Evolutionary conservation across 352 stramenopile species (phyloP), one percentile per base, ranked within the genome.

Genomic region (Hyaloperonospora brassicae): DNA sequence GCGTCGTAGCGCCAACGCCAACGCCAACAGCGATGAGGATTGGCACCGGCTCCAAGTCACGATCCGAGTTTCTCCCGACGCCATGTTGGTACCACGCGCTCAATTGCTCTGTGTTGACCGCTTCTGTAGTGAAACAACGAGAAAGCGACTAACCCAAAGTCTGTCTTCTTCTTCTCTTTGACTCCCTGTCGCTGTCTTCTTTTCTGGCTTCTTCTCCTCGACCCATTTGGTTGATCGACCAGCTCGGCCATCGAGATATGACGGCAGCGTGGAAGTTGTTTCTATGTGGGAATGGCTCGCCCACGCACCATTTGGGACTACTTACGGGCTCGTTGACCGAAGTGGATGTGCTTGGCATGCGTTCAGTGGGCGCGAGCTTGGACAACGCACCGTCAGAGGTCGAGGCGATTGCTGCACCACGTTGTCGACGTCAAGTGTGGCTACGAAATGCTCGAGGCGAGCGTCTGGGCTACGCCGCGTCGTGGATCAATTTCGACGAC

Each of bases 241-340:
- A 89, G 77, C 63, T 83, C 5, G 77, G 80, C 11, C 66, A 73
- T 35, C 31, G 57, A 54, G 61, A 80, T 10, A 90, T 92, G 73
- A 76, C 59, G 8, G 66, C 79, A 1, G 66, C 81, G n/a, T 93
- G 84, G 84, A 65, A 68, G 23, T 61, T 93, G 1, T 91, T 93
- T 52, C 76, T 93, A 2, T 88, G 89, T 42, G 84, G 84, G 42
- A 86, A 93, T 45, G 84, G 84, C 17, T 91, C 80, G 31, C 84
- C 84, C 22, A 93, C 84, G 42, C 76, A 87, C 39, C 84, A 93
- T 40, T 42, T 93, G n/a, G 79, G 70, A 6, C 55, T 93, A 49
- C 76, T 93, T 44, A 87, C 77, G 9, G 81, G 79, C 2, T 84
- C 66, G 11, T 71, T 47, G 0, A 93, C 84, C 0, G 75, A 87